phyloP scores from a whole-genome alignment of 2,329 filamentous ascomycete species.

The Botryotinia convoluta region DNA sequence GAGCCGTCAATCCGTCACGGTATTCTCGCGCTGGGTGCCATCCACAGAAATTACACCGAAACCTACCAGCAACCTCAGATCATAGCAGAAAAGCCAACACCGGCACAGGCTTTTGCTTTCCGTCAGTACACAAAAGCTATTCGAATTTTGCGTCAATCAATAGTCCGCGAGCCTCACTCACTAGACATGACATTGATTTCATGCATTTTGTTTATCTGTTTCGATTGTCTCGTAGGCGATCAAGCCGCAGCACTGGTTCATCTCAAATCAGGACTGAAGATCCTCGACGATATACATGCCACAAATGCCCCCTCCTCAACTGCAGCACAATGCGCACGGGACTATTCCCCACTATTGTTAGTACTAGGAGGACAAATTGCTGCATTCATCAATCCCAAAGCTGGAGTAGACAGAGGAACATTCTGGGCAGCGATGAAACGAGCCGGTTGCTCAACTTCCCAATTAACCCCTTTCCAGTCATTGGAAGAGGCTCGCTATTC shows the following conservation, averaged over 20 bases:
- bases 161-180: conserved; percentile 29
- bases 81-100: conserved; percentile 16
- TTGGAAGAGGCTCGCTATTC: conserved; percentile 55
- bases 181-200: conserved; percentile 53
- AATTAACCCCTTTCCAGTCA: conserved; percentile 43
- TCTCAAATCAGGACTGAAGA: conserved; percentile 33
- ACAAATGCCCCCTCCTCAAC: conserved; percentile 19
- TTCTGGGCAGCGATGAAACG: conserved; percentile 30
- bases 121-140: conserved; percentile 58
- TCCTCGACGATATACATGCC: conserved; percentile 31
- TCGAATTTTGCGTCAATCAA: conserved; percentile 35
- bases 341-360: conserved; percentile 31
- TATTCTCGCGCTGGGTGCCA: conserved; percentile 35
- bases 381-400: conserved; percentile 31
- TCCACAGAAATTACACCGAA: conserved; percentile 33
- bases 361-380: conserved; percentile 34
- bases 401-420: conserved; percentile 26
- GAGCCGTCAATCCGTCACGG: conserved; percentile 35
- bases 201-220: conserved; percentile 63
- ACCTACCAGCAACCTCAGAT: conserved; percentile 47
- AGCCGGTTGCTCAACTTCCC: conserved; percentile 23
- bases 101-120: conserved; percentile 47
- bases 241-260: conserved; percentile 35
- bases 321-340: conserved; percentile 28
- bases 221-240: conserved; percentile 45